Evolutionary conservation across 2,329 filamentous ascomycete genomes (phyloP).

Genomic region (Orbilia oligospora): DNA sequence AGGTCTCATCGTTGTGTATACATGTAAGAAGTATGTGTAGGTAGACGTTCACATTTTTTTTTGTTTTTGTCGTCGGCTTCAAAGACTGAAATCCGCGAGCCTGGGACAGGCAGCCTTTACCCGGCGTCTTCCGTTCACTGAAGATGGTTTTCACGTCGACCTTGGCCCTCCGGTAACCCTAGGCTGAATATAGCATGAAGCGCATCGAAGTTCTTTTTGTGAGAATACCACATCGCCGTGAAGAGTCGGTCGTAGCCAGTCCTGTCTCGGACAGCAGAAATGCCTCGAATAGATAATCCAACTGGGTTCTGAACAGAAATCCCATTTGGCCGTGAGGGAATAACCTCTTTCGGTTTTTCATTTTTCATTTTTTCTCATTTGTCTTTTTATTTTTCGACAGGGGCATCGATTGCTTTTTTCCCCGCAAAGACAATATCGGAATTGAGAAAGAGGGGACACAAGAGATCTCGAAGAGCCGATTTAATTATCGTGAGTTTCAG

Average conservation of each 20-base stretch:
- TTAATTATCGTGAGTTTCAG: constrained; percentile 52
- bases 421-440: constrained; percentile 32
- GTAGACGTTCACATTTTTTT: background rate
- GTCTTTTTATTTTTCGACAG: background rate
- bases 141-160: constrained; percentile 37
- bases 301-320: constrained; percentile 18
- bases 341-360: constrained; percentile 8
- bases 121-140: constrained; percentile 48
- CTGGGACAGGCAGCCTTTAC: constrained; percentile 48
- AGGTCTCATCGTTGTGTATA: constrained; percentile 5
- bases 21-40: background rate
- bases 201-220: constrained; percentile 47
- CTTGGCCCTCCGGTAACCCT: constrained; percentile 34
- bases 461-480: constrained; percentile 29
- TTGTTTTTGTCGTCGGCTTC: constrained; percentile 39
- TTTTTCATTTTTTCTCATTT: background rate
- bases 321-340: constrained; percentile 48
- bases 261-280: constrained; percentile 59
- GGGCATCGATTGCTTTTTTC: constrained; percentile 25
- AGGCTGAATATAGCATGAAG: constrained; percentile 46
- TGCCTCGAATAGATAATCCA: constrained; percentile 48
- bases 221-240: constrained; percentile 30
- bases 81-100: constrained; percentile 42
- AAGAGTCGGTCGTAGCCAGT: constrained; percentile 45
- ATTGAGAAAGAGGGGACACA: constrained; percentile 19